phyloP scores from a whole-genome alignment of 805 yeast species.

The Candida dendrica region DNA sequence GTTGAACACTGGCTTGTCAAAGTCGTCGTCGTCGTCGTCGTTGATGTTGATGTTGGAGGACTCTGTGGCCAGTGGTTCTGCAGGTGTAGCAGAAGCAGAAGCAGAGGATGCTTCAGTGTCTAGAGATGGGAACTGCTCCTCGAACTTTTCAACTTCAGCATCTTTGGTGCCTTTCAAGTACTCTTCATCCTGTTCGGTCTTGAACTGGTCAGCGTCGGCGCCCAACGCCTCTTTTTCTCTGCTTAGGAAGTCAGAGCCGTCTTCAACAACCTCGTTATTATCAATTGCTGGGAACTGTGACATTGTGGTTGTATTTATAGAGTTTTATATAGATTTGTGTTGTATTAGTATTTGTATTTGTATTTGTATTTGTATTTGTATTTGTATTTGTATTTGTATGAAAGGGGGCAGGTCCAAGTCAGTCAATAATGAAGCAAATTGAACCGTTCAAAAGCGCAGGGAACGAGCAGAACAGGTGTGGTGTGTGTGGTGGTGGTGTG shows the following conservation, averaged over 20 bases:
- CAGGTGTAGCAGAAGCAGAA: not conserved
- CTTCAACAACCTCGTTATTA: slow-evolving; percentile 30
- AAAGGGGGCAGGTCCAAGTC: too few relatives aligned
- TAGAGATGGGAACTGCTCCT: slow-evolving; percentile 59
- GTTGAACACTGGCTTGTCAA: slow-evolving; percentile 24
- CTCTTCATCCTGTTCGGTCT: slow-evolving; percentile 54
- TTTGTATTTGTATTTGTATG: too few relatives aligned
- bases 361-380: too few relatives aligned
- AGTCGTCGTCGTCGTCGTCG: slow-evolving; percentile 36
- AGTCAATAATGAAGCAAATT: too few relatives aligned
- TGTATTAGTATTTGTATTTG: too few relatives aligned
- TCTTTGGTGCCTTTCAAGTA: slow-evolving; percentile 35
- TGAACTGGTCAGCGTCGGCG: slow-evolving; percentile 48
- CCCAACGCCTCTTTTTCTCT: slow-evolving; percentile 67
- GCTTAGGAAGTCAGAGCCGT: slow-evolving; percentile 49
- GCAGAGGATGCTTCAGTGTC: slow-evolving; percentile 13
- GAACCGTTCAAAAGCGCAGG: too few relatives aligned
- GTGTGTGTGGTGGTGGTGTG: too few relatives aligned
- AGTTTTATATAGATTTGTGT: too few relatives aligned
- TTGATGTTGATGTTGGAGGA: too few relatives aligned
- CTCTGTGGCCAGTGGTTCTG: not conserved
- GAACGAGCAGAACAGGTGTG: too few relatives aligned
- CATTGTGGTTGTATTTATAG: not conserved
- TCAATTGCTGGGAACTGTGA: slow-evolving; percentile 57
- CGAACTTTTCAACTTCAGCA: slow-evolving; percentile 51